Evolutionary conservation across 164 flowering plant genomes (phyloP), one percentile per base, ranked within the genome.

Genomic region (Magnolia changhungtana): DNA sequence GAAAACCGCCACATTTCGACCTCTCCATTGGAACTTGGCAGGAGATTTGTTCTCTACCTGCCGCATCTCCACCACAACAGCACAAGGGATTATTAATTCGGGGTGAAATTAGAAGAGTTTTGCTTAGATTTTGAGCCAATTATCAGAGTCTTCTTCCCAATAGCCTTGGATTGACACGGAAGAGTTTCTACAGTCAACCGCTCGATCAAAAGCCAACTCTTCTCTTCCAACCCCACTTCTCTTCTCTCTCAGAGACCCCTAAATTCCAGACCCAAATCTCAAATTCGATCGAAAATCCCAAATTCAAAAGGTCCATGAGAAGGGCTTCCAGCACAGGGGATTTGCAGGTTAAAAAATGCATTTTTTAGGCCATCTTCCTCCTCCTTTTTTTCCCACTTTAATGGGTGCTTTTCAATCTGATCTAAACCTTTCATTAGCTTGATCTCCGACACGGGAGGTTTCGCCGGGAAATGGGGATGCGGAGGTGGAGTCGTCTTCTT

Each of bases 281-380:
- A 69, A 76, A 81, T 66, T 85, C 88, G 3, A 86, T 89, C 8
- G 87, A 88, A 75, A 77, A 61, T 79, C 69, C 75, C 64, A 80
- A 83, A 37, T 77, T 82, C 1, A 21, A 69, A 2, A 83, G 86
- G n/a, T 81, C 87, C 64, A 82, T 92, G 85, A 89, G 98, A 75
- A 84, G 89, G 83, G 94, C 82, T 55, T 91, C 82, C 81, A 92
- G 96, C 86, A 86, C 98, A 2, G 97, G 97, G 61, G 98, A 94
- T 78, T 83, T 94, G 73, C 90, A 88, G 70, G 98, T 93, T 8
- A 23, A n/a, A n/a, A n/a, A n/a, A n/a, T n/a, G n/a, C n/a, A n/a
- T n/a, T n/a, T n/a, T n/a, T n/a, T n/a, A n/a, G n/a, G n/a, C n/a
- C n/a, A n/a, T n/a, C n/a, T n/a, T n/a, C n/a, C n/a, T n/a, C n/a